Percentiles rank a stretch among this genome's conserved stretches.
Conservation (phyloP, 2,329 filamentous ascomycete genomes). For the Aspergillus tubingensis region DNA sequence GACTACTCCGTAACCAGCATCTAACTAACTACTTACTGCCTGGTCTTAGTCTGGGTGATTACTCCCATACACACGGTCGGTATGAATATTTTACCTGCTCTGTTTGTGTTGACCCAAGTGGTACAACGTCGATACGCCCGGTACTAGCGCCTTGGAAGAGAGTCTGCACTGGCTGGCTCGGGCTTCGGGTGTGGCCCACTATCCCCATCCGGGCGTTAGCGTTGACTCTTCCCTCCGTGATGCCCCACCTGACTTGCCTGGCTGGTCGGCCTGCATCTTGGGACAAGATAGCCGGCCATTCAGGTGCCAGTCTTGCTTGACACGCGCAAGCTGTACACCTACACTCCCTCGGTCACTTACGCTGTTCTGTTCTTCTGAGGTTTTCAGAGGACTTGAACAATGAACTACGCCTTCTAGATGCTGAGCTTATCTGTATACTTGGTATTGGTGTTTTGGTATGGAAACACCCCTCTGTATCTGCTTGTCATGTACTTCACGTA, state of each 20-base stretch:
- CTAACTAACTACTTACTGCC: too few species aligned
- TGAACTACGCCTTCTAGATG: too few species aligned
- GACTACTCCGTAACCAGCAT: too few species aligned
- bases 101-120: background rate
- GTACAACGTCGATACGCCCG: background rate
- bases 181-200: background rate
- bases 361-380: too few species aligned
- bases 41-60: too few species aligned
- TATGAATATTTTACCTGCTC: too few species aligned
- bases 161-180: background rate
- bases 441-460: background rate
- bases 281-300: background rate
- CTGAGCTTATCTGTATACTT: too few species aligned
- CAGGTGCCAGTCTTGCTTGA: background rate
- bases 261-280: constrained; percentile 15
- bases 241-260: constrained; percentile 10
- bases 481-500: too few species aligned
- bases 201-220: background rate
- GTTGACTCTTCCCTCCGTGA: background rate
- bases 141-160: background rate
- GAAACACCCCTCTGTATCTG: background rate
- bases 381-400: too few species aligned
- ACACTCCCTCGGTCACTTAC: too few species aligned
- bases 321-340: background rate
- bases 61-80: too few species aligned